phyloP scores from a whole-genome alignment of 1,139 yeast species.

The Pichia sp. region DNA sequence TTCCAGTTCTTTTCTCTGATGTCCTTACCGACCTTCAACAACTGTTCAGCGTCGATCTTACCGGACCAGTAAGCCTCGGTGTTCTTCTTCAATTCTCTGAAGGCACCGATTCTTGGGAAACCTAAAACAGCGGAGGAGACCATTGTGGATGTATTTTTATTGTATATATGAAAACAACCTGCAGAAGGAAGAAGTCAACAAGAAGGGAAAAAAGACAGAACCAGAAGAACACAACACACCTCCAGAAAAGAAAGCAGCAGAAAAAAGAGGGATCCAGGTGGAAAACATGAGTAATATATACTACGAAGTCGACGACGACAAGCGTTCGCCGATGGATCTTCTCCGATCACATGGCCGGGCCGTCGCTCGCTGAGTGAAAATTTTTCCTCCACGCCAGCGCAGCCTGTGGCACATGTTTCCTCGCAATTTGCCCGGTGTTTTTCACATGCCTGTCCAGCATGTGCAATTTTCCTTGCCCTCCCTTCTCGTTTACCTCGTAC shows the following conservation, averaged over 20 bases:
- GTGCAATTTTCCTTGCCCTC: background rate
- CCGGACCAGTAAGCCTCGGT: constrained; percentile 99
- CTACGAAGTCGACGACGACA: background rate
- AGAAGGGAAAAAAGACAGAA: background rate
- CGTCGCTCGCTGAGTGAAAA: background rate
- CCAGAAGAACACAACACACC: background rate
- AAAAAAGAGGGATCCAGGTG: background rate
- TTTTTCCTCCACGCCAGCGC: background rate
- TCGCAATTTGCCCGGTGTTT: background rate
- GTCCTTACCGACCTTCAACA: constrained; percentile 88
- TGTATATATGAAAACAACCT: constrained; percentile 3
- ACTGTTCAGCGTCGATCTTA: constrained; percentile 81
- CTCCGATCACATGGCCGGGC: background rate
- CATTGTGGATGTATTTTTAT: constrained; percentile 43
- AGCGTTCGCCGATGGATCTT: background rate
- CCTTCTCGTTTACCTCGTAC: background rate
- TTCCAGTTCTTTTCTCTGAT: constrained; percentile 97
- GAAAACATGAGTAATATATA: background rate
- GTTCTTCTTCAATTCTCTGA: constrained; percentile 97
- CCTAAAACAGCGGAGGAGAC: constrained; percentile 96
- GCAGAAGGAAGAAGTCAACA: constrained; percentile 4
- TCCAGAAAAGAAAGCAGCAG: constrained; percentile 2
- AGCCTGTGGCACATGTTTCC: background rate
- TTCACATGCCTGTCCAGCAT: background rate
- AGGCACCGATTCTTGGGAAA: constrained; percentile 99